A percentile compares a stretch with the other conserved stretches of the same genome.
Conservation (phyloP, 192 early-diverging fungal genomes). For the Entomortierella beljakovae region DNA sequence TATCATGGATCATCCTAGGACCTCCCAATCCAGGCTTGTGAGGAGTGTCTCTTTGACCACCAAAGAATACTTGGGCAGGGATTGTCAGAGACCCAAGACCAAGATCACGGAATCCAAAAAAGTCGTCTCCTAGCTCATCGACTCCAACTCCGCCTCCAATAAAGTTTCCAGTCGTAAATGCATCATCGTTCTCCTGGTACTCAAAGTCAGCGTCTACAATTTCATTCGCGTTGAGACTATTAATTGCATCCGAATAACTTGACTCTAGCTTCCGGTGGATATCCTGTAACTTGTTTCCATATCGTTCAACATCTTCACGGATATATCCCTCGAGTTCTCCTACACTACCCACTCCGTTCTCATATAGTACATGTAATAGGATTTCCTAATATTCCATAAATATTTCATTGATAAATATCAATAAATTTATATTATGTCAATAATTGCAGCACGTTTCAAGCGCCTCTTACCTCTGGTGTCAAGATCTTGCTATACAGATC, state of each 20-base stretch:
- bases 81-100: slow-evolving; percentile 64
- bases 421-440: neutral
- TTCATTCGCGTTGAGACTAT: slow-evolving; percentile 31
- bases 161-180: slow-evolving; percentile 59
- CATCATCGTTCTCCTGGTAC: slow-evolving; percentile 54
- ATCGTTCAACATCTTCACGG: slow-evolving; percentile 80
- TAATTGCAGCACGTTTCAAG: neutral
- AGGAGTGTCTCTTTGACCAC: slow-evolving; percentile 10
- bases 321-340: slow-evolving; percentile 83
- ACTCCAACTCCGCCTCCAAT: slow-evolving; percentile 70
- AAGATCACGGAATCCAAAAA: slow-evolving; percentile 92
- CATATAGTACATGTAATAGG: slow-evolving; percentile 80
- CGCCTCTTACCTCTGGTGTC: slow-evolving; percentile 73
- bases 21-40: slow-evolving; percentile 1
- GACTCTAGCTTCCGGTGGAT: slow-evolving; percentile 79
- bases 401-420: neutral
- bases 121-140: slow-evolving; percentile 85
- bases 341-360: slow-evolving; percentile 81
- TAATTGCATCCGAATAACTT: slow-evolving; percentile 77
- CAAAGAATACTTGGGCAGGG: slow-evolving; percentile 58
- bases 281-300: slow-evolving; percentile 78
- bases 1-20: slow-evolving; percentile 40
- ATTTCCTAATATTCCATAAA: slow-evolving; percentile 71
- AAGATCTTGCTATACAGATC: slow-evolving; percentile 81
- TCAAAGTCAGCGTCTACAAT: slow-evolving; percentile 30